These are phyloP conservation scores for Populus simonii DNA, from an alignment of 345 rosid species.

Conservation along the genomic window DNA sequence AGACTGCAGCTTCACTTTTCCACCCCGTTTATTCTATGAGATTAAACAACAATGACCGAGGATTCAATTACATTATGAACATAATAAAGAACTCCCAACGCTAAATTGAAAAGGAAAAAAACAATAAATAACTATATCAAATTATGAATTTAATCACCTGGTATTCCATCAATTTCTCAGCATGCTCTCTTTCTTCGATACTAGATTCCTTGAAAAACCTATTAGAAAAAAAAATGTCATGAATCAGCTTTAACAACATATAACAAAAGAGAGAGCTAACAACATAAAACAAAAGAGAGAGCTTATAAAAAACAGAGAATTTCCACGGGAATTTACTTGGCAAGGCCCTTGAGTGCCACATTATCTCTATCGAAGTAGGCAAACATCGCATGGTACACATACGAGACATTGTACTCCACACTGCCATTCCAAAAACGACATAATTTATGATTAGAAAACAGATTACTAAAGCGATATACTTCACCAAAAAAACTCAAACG, in stretches of 20 bases:
- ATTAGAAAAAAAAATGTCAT: neutral
- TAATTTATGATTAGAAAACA: neutral
- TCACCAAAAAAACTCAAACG: neutral
- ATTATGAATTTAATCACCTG: constrained; percentile 18
- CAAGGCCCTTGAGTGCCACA: constrained; percentile 34
- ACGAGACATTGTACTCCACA: constrained; percentile 38
- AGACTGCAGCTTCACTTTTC: constrained; percentile 33
- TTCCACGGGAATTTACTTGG: constrained; percentile 17
- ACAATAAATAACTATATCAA: neutral
- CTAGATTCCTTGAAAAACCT: constrained; percentile 37
- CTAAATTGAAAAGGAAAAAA: neutral
- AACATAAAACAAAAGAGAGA: neutral
- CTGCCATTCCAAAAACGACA: constrained; percentile 10
- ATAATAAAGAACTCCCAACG: neutral
- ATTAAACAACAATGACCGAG: neutral
- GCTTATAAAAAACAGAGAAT: neutral
- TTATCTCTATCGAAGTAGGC: constrained; percentile 35
- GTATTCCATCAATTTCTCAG: constrained; percentile 35
- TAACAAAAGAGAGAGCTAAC: neutral
- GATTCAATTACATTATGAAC: neutral
- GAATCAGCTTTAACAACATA: neutral
- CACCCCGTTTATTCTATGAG: constrained; percentile 35
- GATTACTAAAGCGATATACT: neutral
- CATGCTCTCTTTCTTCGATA: constrained; percentile 29
- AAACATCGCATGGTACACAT: constrained; percentile 34